These are phyloP conservation scores for Aureobasidium sp. DNA, from an alignment of 2,329 filamentous ascomycete species.

Conservation along the genomic window DNA sequence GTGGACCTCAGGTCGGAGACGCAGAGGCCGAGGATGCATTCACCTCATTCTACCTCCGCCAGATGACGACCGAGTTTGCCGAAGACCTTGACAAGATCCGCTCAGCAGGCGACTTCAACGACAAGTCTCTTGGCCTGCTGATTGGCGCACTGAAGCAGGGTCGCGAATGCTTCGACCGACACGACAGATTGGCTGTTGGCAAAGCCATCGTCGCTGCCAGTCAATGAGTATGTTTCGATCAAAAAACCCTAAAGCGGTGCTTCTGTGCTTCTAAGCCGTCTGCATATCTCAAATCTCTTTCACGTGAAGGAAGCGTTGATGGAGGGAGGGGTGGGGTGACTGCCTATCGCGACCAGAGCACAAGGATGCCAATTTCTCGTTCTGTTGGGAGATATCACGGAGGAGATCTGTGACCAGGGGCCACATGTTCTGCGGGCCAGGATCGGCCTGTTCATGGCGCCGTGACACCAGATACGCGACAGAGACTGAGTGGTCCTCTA, in stretches of 20 bases:
- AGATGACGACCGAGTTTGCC: constrained; percentile 61
- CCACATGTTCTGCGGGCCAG: background rate
- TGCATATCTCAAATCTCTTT: background rate
- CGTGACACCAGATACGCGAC: background rate
- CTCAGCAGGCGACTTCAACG: constrained; percentile 63
- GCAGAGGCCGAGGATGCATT: constrained; percentile 38
- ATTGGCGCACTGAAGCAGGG: constrained; percentile 64
- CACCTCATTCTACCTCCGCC: constrained; percentile 61
- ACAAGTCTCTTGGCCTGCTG: constrained; percentile 55
- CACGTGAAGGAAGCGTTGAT: background rate
- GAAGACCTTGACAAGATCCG: constrained; percentile 68
- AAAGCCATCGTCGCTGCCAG: constrained; percentile 8
- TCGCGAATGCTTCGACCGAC: constrained; percentile 51
- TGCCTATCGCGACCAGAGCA: background rate
- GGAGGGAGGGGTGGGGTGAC: background rate
- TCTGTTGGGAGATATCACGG: background rate
- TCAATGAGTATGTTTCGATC: background rate
- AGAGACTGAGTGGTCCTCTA: background rate
- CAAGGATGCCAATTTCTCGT: background rate
- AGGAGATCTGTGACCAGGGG: background rate
- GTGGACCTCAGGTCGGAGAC: background rate
- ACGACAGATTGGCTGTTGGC: constrained; percentile 42
- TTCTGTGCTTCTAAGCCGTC: background rate
- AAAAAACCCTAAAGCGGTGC: background rate
- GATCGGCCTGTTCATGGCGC: background rate